Evolutionary conservation across 1,284 basidiomycete genomes (phyloP).

Genomic region (Leccinum subrobustum): DNA sequence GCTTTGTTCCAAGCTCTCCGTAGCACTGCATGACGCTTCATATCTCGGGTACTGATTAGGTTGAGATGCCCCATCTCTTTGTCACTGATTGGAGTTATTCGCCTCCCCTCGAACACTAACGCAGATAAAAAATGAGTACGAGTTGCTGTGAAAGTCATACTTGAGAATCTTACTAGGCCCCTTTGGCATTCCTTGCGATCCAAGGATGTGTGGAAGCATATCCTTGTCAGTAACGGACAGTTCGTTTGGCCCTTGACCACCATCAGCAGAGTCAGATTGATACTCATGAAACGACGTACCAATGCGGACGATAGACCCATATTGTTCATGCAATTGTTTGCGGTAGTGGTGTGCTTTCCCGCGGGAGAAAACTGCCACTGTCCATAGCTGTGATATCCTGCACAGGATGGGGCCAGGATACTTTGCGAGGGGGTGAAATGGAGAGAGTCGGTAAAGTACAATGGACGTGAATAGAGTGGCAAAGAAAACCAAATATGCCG

Average conservation of each 20-base stretch:
- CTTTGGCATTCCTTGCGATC: conserved; percentile 29
- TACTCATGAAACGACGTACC: conserved; percentile 16
- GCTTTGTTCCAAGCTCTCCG: conserved; percentile 44
- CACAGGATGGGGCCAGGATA: conserved; percentile 34
- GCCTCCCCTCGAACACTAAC: conserved; percentile 24
- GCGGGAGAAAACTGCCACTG: conserved; percentile 8
- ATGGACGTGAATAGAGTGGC: conserved; percentile 24
- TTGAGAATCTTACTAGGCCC: conserved; percentile 23
- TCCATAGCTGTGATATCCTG: conserved; percentile 29
- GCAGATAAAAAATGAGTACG: conserved; percentile 3
- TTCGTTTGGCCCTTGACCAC: conserved; percentile 27
- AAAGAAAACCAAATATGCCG: conserved; percentile 20
- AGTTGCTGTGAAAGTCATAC: neutral
- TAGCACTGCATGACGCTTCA: conserved; percentile 36
- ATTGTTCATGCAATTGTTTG: conserved; percentile 25
- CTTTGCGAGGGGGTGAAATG: conserved; percentile 34
- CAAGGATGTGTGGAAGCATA: conserved; percentile 23
- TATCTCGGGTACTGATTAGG: conserved; percentile 35
- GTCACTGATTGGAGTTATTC: conserved; percentile 15
- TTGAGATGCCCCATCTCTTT: conserved; percentile 12
- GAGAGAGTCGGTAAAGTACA: conserved; percentile 34
- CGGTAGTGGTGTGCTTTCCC: conserved; percentile 25
- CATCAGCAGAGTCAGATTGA: conserved; percentile 7
- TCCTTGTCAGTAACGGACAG: conserved; percentile 27
- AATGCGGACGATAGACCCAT: conserved; percentile 30